Conservation (phyloP, 2,329 filamentous ascomycete genomes). For the Zymoseptoria brevis region DNA sequence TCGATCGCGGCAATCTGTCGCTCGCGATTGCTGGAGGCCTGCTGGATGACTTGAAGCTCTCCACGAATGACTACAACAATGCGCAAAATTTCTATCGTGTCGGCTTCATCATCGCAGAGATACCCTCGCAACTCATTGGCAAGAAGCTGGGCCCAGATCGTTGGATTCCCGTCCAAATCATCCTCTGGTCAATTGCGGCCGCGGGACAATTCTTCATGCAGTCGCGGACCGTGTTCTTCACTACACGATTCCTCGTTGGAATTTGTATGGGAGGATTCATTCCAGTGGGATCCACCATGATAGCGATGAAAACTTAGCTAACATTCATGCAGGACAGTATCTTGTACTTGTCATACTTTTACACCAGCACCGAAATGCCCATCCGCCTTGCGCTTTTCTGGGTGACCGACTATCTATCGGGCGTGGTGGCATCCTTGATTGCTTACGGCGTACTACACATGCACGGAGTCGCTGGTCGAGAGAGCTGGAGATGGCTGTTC, state of each 20-base stretch:
- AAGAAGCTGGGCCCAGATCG: slow-evolving; percentile 40
- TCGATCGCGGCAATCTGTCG: slow-evolving; percentile 52
- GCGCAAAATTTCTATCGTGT: slow-evolving; percentile 59
- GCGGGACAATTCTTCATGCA: slow-evolving; percentile 28
- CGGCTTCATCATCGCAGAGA: slow-evolving; percentile 59
- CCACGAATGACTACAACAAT: slow-evolving; percentile 43
- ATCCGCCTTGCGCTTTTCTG: slow-evolving; percentile 62
- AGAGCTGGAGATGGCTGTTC: slow-evolving; percentile 52
- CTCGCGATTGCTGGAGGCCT: slow-evolving; percentile 58
- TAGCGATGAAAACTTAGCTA: neutral
- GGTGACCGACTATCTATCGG: slow-evolving; percentile 52
- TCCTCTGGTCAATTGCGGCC: slow-evolving; percentile 37
- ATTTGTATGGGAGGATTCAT: slow-evolving; percentile 47
- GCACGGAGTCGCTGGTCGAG: slow-evolving; percentile 40
- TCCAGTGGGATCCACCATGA: slow-evolving; percentile 30
- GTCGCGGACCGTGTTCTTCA: slow-evolving; percentile 31
- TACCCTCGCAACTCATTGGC: slow-evolving; percentile 34
- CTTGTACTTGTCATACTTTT: slow-evolving; percentile 64
- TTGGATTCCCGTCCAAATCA: slow-evolving; percentile 35
- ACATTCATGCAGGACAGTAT: slow-evolving; percentile 29
- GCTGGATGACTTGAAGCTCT: slow-evolving; percentile 44
- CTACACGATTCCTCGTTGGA: slow-evolving; percentile 35
- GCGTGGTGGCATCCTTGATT: slow-evolving; percentile 50
- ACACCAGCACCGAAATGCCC: slow-evolving; percentile 62
- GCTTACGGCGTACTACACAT: slow-evolving; percentile 47